A percentile compares a stretch with the other conserved stretches of the same genome.
phyloP scores from a whole-genome alignment of 345 rosid genomes.

The Psidium friedrichsthalianum region DNA sequence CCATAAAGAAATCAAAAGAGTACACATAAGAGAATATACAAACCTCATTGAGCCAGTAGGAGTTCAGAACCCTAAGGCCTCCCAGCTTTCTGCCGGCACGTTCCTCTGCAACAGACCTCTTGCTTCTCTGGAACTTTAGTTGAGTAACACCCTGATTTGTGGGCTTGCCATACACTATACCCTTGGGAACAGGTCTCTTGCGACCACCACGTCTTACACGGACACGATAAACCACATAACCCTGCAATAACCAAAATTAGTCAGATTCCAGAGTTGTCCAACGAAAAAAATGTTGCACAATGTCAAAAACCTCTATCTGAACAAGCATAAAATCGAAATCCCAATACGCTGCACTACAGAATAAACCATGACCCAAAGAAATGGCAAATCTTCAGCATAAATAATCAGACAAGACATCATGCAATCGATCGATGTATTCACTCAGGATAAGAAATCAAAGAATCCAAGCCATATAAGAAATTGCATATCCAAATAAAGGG shows the following conservation, averaged over 20 bases:
- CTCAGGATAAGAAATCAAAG: background rate
- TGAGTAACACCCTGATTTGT: constrained; percentile 49
- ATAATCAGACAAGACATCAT: background rate
- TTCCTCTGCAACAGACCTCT: constrained; percentile 98
- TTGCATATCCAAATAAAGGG: background rate
- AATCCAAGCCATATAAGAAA: background rate
- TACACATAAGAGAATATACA: background rate
- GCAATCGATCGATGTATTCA: background rate
- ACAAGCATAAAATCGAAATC: background rate
- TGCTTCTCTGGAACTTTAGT: constrained; percentile 93
- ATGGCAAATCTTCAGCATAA: background rate
- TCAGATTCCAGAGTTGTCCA: background rate
- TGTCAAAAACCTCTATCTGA: background rate
- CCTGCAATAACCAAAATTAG: constrained; percentile 23
- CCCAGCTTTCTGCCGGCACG: constrained; percentile 92
- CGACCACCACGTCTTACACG: constrained; percentile 70
- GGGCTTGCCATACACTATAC: constrained; percentile 25
- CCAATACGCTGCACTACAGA: background rate
- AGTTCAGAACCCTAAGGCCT: constrained; percentile 83
- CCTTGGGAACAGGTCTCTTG: constrained; percentile 98
- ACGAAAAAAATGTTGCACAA: background rate
- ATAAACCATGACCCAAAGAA: background rate
- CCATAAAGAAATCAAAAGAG: background rate
- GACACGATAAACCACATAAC: constrained; percentile 59
- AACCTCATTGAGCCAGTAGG: constrained; percentile 98